phyloP scores from a whole-genome alignment of 495 filamentous ascomycete genomes.

The Hypoxylon perforatum region DNA sequence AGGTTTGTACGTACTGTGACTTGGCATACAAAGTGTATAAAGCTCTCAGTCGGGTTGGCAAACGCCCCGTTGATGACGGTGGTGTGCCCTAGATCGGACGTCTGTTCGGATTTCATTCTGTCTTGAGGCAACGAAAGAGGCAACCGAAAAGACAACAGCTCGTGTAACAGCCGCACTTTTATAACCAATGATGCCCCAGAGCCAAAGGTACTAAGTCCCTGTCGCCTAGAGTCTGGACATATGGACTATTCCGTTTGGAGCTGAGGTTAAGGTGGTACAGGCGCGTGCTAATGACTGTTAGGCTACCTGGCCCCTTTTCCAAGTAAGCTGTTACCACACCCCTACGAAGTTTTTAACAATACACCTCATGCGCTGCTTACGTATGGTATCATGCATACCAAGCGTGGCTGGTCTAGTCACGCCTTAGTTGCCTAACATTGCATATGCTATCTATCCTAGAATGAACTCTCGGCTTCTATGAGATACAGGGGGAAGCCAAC shows the following conservation, averaged over 20 bases:
- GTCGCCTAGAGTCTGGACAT: neutral
- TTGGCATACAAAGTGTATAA: slow-evolving; percentile 2
- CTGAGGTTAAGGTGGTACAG: neutral
- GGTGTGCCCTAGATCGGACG: slow-evolving; percentile 4
- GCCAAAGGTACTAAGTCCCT: slow-evolving; percentile 5
- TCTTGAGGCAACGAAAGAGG: slow-evolving; percentile 5
- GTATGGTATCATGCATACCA: neutral
- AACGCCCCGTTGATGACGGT: neutral
- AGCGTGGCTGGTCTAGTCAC: slow-evolving; percentile 2
- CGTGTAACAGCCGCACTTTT: slow-evolving; percentile 6
- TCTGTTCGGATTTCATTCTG: slow-evolving; percentile 3
- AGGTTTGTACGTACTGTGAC: slow-evolving; percentile 2
- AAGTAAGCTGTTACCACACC: slow-evolving; percentile 4
- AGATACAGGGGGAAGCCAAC: too few species aligned
- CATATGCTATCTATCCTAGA: slow-evolving; percentile 3
- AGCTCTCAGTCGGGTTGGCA: slow-evolving; percentile 2
- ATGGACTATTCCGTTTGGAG: slow-evolving; percentile 4
- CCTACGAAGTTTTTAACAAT: slow-evolving; percentile 1
- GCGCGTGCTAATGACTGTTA: slow-evolving; percentile 4
- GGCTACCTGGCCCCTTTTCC: slow-evolving; percentile 6
- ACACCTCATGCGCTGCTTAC: slow-evolving; percentile 3
- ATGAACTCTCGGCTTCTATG: too few species aligned
- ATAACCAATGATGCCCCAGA: slow-evolving; percentile 4
- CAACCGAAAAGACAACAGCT: slow-evolving; percentile 1
- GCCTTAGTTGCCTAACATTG: slow-evolving; percentile 1